Evolutionary conservation across 345 rosid species (phyloP).

Genomic region (Adansonia digitata): DNA sequence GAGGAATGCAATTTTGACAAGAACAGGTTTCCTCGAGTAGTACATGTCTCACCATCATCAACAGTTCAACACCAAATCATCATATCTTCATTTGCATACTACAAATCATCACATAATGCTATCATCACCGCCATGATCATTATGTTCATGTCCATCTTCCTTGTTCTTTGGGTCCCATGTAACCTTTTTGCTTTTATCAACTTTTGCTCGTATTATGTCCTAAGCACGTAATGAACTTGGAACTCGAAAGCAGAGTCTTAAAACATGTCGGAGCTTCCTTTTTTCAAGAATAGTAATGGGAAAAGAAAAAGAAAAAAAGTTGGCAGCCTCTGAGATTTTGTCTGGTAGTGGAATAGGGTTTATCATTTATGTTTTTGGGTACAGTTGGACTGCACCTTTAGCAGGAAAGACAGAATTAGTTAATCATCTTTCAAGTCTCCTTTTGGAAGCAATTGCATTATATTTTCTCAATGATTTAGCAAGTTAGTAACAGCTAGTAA

Average conservation of each 20-base stretch:
- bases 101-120: too few species aligned
- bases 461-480: neutral
- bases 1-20: constrained; percentile 81
- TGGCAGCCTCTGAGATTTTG: constrained; percentile 30
- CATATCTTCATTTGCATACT: constrained; percentile 28
- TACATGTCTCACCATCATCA: neutral
- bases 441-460: neutral
- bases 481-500: neutral
- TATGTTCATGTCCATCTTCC: constrained; percentile 23
- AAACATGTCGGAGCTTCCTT: constrained; percentile 25
- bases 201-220: constrained; percentile 12
- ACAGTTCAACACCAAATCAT: constrained; percentile 18
- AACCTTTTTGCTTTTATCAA: constrained; percentile 20
- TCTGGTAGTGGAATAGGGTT: constrained; percentile 15
- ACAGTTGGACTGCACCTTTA: constrained; percentile 1
- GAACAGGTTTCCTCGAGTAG: constrained; percentile 86
- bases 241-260: neutral
- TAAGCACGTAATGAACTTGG: neutral
- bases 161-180: constrained; percentile 33
- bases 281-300: neutral
- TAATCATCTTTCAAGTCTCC: neutral
- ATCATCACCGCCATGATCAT: constrained; percentile 1
- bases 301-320: neutral
- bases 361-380: neutral
- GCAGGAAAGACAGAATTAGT: neutral